Evolutionary conservation across 2,329 filamentous ascomycete species (phyloP).

Genomic region (Phoma sp.): DNA sequence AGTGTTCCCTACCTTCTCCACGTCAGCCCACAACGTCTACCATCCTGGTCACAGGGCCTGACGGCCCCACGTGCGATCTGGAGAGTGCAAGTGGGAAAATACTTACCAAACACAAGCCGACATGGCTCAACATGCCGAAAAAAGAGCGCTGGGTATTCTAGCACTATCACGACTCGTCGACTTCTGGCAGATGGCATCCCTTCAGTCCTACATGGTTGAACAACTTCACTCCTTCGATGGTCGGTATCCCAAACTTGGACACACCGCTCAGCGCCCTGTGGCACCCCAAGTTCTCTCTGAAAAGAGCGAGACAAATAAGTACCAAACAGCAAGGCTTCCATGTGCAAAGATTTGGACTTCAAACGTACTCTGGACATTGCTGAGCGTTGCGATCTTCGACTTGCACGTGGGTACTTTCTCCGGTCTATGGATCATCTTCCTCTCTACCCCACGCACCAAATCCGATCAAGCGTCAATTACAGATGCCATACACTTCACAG

Average conservation of each 20-base stretch:
- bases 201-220: conserved; percentile 54
- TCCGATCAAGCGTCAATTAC: conserved; percentile 26
- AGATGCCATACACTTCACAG: conserved; percentile 64
- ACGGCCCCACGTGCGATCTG: conserved; percentile 1
- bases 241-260: conserved; percentile 46
- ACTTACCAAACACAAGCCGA: conserved; percentile 24
- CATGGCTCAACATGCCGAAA: conserved; percentile 52
- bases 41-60: conserved; percentile 2
- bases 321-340: conserved; percentile 38
- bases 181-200: conserved; percentile 53
- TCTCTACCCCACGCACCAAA: conserved; percentile 70
- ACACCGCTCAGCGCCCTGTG: not conserved
- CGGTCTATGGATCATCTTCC: conserved; percentile 76
- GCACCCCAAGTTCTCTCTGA: not conserved
- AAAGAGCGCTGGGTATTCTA: conserved; percentile 49
- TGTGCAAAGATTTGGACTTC: conserved; percentile 60
- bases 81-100: not conserved
- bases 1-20: not conserved
- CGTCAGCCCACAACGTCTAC: conserved; percentile 6
- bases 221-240: conserved; percentile 52
- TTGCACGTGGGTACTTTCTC: conserved; percentile 78
- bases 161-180: conserved; percentile 51
- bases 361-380: conserved; percentile 63
- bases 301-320: not conserved
- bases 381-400: conserved; percentile 72